These are phyloP conservation scores for Suillus tomentosus DNA, from an alignment of 768 basidiomycete genomes.

Conservation along the genomic window DNA sequence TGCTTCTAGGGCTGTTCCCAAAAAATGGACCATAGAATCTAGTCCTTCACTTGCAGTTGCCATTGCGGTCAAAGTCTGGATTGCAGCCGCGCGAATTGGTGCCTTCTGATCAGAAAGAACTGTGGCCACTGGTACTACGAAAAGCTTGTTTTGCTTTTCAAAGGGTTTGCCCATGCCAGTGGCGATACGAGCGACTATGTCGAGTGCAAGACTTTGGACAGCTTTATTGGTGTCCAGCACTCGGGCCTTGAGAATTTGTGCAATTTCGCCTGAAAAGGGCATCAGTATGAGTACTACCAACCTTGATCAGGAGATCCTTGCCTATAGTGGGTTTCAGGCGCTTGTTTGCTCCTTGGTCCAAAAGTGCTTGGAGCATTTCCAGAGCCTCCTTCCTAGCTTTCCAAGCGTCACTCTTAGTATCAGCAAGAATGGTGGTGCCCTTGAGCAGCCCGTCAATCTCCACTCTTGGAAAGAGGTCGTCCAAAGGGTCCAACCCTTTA, in stretches of 20 bases:
- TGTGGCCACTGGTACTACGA: slow-evolving; percentile 73
- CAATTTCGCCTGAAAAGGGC: slow-evolving; percentile 74
- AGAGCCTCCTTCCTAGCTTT: slow-evolving; percentile 95
- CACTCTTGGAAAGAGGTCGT: slow-evolving; percentile 93
- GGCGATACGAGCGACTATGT: slow-evolving; percentile 88
- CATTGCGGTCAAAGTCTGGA: slow-evolving; percentile 80
- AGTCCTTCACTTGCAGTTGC: slow-evolving; percentile 82
- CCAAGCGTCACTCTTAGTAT: slow-evolving; percentile 93
- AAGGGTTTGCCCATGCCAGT: slow-evolving; percentile 95
- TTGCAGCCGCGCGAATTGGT: slow-evolving; percentile 74
- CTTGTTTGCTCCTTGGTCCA: slow-evolving; percentile 92
- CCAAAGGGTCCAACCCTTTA: slow-evolving; percentile 67
- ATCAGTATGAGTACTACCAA: neutral
- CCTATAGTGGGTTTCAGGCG: slow-evolving; percentile 90
- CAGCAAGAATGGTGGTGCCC: slow-evolving; percentile 78
- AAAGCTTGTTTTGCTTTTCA: slow-evolving; percentile 83
- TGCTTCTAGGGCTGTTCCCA: slow-evolving; percentile 81
- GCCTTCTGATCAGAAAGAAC: slow-evolving; percentile 94
- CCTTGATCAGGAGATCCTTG: slow-evolving; percentile 31
- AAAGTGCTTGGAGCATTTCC: slow-evolving; percentile 75
- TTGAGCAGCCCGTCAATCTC: slow-evolving; percentile 87
- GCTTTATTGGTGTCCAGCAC: slow-evolving; percentile 93
- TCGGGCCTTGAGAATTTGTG: slow-evolving; percentile 82
- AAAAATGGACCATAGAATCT: slow-evolving; percentile 76
- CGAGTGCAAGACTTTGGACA: slow-evolving; percentile 87